Evolutionary conservation across 2,329 filamentous ascomycete genomes (phyloP), one percentile per base, ranked within the genome.

Genomic region (Aspergillus costaricaensis): DNA sequence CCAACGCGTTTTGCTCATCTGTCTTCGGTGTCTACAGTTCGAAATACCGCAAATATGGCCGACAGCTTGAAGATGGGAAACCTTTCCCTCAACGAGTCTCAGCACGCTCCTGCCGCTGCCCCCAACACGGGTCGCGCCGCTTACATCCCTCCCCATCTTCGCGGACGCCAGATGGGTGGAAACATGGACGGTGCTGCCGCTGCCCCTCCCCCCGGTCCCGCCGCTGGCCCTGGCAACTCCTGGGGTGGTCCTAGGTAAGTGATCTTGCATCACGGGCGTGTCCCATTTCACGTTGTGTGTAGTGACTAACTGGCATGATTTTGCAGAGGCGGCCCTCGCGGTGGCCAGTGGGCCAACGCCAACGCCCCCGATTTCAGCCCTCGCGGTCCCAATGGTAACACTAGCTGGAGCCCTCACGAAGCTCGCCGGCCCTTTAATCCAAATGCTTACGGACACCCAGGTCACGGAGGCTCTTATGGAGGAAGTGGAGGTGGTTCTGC

Each of bases 141-240:
- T 69, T 88, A 88, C 77, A 88, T 88, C 68, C 86, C 86, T 71
- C 86, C 86, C 70, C 86, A 88, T 75, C 82, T 88, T 66, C 84
- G 86, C 67, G 72, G 75, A 57, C 76, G 75, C 62, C 68, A 69
- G 57, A 68, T 68, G 61, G 74, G 74, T 59, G 72, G 74, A 36
- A 72, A 71, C 49, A 74, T 79, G 66, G 79, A 80, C 64, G 77
- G 75, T 47, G 66, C 70, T 63, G 27, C 27, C 10, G 27, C 27
- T 30, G 68, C 67, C 53, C 67, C 75, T 17, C 69, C 67, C 57
- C 67, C 61, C 21, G 67, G 53, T 21, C 56, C 64, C 54, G 58
- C 63, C 48, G 66, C 68, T 23, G 58, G 25, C 62, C 65, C 70
- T 57, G 69, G 68, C 60, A 57, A 71, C 63, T 75, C 71, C 61